Conservation (phyloP, 2,329 filamentous ascomycete species). For the Cordyceps militaris region DNA sequence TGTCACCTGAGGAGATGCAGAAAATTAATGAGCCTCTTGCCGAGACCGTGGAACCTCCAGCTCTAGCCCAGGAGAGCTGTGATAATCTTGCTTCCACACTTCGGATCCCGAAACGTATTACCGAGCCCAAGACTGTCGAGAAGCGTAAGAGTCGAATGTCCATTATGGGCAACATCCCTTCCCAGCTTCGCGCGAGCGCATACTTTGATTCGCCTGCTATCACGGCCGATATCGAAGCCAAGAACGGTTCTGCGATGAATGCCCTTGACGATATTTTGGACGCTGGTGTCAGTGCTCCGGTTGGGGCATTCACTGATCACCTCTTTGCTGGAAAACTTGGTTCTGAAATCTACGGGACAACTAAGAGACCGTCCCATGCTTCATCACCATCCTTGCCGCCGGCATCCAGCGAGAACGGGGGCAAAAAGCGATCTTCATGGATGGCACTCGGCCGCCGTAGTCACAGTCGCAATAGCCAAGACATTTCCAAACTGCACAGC, state of each 20-base stretch:
- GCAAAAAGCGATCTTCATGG: constrained; percentile 43
- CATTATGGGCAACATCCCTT: constrained; percentile 48
- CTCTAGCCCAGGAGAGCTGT: constrained; percentile 4
- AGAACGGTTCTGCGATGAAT: constrained; percentile 75
- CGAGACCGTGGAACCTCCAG: background rate
- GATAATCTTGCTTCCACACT: constrained; percentile 18
- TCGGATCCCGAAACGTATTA: constrained; percentile 28
- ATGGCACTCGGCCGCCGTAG: constrained; percentile 39
- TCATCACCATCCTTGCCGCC: constrained; percentile 21
- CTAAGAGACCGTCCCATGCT: constrained; percentile 38
- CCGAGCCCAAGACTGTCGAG: constrained; percentile 23
- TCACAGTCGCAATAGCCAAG: constrained; percentile 23
- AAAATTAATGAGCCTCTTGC: background rate
- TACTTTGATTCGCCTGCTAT: constrained; percentile 72
- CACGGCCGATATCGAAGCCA: constrained; percentile 46
- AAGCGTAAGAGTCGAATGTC: constrained; percentile 29
- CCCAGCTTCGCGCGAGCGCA: constrained; percentile 81
- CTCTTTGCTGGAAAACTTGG: constrained; percentile 71
- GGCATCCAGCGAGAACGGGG: constrained; percentile 19
- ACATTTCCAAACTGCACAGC: constrained; percentile 20
- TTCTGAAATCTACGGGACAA: constrained; percentile 62
- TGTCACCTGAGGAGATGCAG: constrained; percentile 9
- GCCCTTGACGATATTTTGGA: constrained; percentile 90
- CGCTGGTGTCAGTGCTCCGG: constrained; percentile 79
- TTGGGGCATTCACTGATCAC: constrained; percentile 87